These are phyloP conservation scores for Cynanchum wilfordii DNA, from an alignment of 257 asterid genomes.

Conservation along the genomic window DNA sequence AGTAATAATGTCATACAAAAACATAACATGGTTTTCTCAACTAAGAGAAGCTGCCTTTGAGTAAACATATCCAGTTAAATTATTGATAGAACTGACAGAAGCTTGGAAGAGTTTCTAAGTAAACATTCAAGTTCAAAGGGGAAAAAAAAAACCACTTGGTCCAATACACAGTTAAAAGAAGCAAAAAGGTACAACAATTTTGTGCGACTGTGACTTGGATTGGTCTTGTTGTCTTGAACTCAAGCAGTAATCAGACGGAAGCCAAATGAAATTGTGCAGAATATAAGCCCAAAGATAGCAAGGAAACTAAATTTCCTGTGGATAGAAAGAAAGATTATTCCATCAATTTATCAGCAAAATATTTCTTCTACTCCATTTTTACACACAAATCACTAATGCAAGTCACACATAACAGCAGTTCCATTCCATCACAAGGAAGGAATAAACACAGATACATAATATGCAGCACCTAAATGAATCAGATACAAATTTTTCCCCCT, in stretches of 20 bases:
- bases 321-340: not conserved
- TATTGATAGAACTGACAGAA: too few species aligned
- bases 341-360: not conserved
- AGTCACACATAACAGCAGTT: not conserved
- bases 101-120: too few species aligned
- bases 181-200: not conserved
- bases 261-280: conserved; percentile 59
- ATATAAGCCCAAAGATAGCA: conserved; percentile 46
- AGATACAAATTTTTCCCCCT: not conserved
- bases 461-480: not conserved
- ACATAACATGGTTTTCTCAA: too few species aligned
- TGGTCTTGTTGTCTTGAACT: not conserved
- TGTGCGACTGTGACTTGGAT: not conserved
- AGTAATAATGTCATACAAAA: too few species aligned
- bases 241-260: conserved; percentile 45
- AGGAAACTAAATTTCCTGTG: conserved; percentile 64
- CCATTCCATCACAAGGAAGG: not conserved
- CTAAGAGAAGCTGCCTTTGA: too few species aligned
- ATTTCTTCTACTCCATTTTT: not conserved
- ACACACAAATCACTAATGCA: not conserved
- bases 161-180: not conserved
- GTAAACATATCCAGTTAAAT: too few species aligned
- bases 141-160: too few species aligned
- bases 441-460: not conserved
- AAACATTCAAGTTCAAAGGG: too few species aligned